Evolutionary conservation across 148 eudicot species (phyloP), one percentile per base, ranked within the genome.

Genomic region (Nepenthes mirabilis): DNA sequence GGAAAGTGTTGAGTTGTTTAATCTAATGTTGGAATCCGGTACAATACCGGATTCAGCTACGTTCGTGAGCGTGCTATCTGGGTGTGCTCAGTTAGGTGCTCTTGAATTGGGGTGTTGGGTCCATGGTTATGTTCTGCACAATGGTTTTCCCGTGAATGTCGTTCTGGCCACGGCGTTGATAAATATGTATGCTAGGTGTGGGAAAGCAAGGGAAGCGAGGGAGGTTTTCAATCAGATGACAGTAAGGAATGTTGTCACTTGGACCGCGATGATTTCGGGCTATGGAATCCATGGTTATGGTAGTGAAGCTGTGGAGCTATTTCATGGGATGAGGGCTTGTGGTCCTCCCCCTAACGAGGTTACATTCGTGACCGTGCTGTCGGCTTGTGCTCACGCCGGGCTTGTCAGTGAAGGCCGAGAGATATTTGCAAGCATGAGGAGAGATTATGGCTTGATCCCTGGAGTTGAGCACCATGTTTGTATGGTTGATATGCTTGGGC

Each of bases 401-500:
- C 75, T 80, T 68, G 81, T 83, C 9, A 37, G 65, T 34, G 81
- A 83, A 73, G 85, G 83, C n/a, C 66, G 77, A 1, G 55, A 23
- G 47, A 65, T 70, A 62, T 78, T 70, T 58, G 70, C 64, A 34
- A 66, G 59, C 60, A 83, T 81, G 81, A 57, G 45, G 14, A 45
- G 2, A n/a, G 69, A 74, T 58, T 63, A 76, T 60, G 64, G 77
- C 1, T 52, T 83, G 52, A 57, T n/a, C 5, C 83, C 79, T 5
- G 64, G 65, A 58, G 53, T 60, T 2, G 89, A 80, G 60, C 89
- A 83, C 47, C 83, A 83, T 69, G 83, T 81, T 66, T 78, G 79
- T 43, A 81, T 83, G 83, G 81, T 83, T 52, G 85, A 83, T 58
- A 66, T 80, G 75, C 79, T 76, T 34, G 89, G 89, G 61, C 77